Base-by-base conservation (phyloP, 2,329 filamentous ascomycete genomes). In the Phaeosphaeria sp. region DNA sequence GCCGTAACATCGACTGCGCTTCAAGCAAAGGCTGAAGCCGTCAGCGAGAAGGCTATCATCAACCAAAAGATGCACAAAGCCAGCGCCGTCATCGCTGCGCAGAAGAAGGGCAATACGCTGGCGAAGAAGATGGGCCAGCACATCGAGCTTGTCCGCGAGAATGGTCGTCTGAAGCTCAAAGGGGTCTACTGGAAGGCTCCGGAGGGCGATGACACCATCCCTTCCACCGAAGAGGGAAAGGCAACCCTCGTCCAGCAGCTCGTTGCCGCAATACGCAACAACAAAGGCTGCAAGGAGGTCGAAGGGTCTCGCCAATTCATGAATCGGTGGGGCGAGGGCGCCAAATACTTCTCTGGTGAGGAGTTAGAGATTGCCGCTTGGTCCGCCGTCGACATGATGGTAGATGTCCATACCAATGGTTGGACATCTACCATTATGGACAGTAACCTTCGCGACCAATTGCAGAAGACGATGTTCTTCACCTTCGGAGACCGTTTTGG, bases 401-500 rank as follows among this genome's bases (percentile, higher is more conserved):
- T 60, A 20, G 33, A 56, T 2, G 51, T 63, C 25, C 62, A 64
- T 39, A 9, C 25, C 13, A 36, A 51, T 6, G 61, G 61, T 2
- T 64, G 61, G 61, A 57, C 53, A 8, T 55, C 53, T 18, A 22
- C 36, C 13, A 49, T 61, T 17, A 45, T 33, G 40, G 61, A 64
- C 44, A 21, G 15, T 7, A 51, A 49, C 9, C 55, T 56, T 13
- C 56, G 59, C n/a, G 55, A 56, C 20, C 17, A 43, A 1, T 30
- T 57, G 22, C 51, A 60, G 24, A 27, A 43, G 8, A 61, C 59
- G 0, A 55, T 56, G 52, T 52, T 51, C 33, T 59, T 47, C 36
- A 55, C 60, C 1, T 64, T 64, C n/a, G 27, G 53, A 18, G 57
- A 63, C 18, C 62, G 62, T 3, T 58, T 60, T 22, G 21, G 51